phyloP scores from a whole-genome alignment of 2,329 filamentous ascomycete genomes.

The Diplodia mutila region DNA sequence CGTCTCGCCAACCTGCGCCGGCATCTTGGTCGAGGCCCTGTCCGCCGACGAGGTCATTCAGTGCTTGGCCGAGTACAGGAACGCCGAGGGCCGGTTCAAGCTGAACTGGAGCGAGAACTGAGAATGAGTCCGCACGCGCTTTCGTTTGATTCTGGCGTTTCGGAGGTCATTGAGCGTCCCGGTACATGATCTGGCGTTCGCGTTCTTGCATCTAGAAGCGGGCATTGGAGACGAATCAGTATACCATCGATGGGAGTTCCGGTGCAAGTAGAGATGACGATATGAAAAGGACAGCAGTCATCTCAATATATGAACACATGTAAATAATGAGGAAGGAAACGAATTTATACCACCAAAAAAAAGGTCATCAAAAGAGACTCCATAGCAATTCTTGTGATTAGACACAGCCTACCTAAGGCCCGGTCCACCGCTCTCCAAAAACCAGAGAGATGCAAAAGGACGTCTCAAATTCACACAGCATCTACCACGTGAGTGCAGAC shows the following conservation, averaged over 20 bases:
- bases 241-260: not conserved
- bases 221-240: not conserved
- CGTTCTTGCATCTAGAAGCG: constrained; percentile 9
- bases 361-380: not conserved
- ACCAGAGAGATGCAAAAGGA: too few species aligned
- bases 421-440: too few species aligned
- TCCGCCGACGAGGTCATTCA: constrained; percentile 72
- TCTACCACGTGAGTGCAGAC: not conserved
- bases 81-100: constrained; percentile 74
- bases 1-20: constrained; percentile 68
- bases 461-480: too few species aligned
- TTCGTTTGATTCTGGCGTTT: not conserved
- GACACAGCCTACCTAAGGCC: too few species aligned
- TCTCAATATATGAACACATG: not conserved
- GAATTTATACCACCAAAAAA: too few species aligned
- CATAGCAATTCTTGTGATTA: too few species aligned
- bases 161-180: not conserved
- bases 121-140: too few species aligned
- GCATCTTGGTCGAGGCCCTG: constrained; percentile 78
- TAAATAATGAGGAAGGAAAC: not conserved
- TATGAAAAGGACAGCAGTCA: not conserved
- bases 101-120: constrained; percentile 72
- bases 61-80: constrained; percentile 73
- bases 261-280: not conserved
- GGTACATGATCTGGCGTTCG: constrained; percentile 8